Evolutionary conservation across 768 basidiomycete genomes (phyloP), one percentile per base, ranked within the genome.

Genomic region (Pulveroboletus sp.): DNA sequence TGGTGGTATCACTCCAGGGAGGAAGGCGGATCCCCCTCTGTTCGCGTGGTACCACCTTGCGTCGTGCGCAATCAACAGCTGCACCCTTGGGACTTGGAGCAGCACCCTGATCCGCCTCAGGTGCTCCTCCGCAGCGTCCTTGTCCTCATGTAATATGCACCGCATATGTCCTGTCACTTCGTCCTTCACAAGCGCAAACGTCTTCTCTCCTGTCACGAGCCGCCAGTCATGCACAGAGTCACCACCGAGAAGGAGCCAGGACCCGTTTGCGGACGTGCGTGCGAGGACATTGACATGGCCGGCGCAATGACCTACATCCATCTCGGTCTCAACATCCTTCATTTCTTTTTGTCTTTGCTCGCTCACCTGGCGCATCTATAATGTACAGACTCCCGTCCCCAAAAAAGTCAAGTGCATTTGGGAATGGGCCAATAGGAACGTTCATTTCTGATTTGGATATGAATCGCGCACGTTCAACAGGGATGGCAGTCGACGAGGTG

Each of bases 371-470:
- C 2, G 80, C 73, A 55, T 83, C 77, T 50, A 83, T 59, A 53
- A 84, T 70, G 56, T 79, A 83, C 32, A 81, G 59, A 56, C 76
- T 79, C 7, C 81, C 82, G 53, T 85, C 82, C n/a, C 73, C 73
- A 55, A 76, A 81, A 57, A 73, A 76, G 64, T 84, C 80, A 17
- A 75, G 57, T 5, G 77, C 76, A 39, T 53, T 59, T 26, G 77
- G 76, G 59, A 79, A 81, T 1, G 77, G 77, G 0, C 78, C 79
- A 37, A 82, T 60, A 27, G 76, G 65, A 28, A 59, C 59, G 39
- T 37, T 50, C 64, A 73, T 70, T 1, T 68, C 70, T 5, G 56
- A 50, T 31, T 60, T 50, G 21, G 58, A 52, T n/a, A 78, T 53
- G 56, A 72, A 78, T 14, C 49, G 52, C 6, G 72, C 74, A 18